Evolutionary conservation across 805 yeast species (phyloP).

Genomic region (Kodamaea lidongshanica): DNA sequence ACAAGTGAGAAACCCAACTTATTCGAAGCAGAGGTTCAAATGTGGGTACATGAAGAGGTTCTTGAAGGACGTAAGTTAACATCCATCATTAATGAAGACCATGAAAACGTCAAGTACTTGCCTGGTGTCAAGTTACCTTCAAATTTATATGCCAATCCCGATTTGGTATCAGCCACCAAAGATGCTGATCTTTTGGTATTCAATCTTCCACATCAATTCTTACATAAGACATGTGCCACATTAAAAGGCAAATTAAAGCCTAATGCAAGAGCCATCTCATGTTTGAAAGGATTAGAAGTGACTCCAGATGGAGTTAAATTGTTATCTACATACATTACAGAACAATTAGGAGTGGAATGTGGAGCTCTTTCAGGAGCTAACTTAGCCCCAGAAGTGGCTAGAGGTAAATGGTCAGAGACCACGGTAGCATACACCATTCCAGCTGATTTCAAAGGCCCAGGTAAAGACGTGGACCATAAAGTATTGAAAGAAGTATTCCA

Average conservation of each 20-base stretch:
- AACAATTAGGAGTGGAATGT: slow-evolving; percentile 37
- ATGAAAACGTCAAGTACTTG: slow-evolving; percentile 40
- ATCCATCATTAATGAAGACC: slow-evolving; percentile 37
- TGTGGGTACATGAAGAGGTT: slow-evolving; percentile 43
- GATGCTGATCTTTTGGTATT: slow-evolving; percentile 40
- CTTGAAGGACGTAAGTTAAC: slow-evolving; percentile 38
- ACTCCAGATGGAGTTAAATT: slow-evolving; percentile 38
- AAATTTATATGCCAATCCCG: slow-evolving; percentile 37
- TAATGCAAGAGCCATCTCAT: slow-evolving; percentile 37
- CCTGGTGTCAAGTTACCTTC: slow-evolving; percentile 38
- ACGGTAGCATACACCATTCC: slow-evolving; percentile 40
- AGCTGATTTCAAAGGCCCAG: slow-evolving; percentile 33
- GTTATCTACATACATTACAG: slow-evolving; percentile 39
- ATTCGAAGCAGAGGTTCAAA: slow-evolving; percentile 33
- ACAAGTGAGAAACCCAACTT: slow-evolving; percentile 33
- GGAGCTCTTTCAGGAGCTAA: slow-evolving; percentile 46
- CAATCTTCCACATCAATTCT: slow-evolving; percentile 43
- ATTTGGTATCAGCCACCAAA: slow-evolving; percentile 30
- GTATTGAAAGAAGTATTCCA: slow-evolving; percentile 40
- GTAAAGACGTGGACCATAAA: slow-evolving; percentile 34
- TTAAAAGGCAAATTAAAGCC: slow-evolving; percentile 36
- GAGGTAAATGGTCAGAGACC: slow-evolving; percentile 43
- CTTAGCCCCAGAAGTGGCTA: slow-evolving; percentile 42
- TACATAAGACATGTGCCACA: slow-evolving; percentile 33
- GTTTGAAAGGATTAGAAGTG: slow-evolving; percentile 43